Conservation (phyloP, 495 filamentous ascomycete species). For the Haplographium delicatum region DNA sequence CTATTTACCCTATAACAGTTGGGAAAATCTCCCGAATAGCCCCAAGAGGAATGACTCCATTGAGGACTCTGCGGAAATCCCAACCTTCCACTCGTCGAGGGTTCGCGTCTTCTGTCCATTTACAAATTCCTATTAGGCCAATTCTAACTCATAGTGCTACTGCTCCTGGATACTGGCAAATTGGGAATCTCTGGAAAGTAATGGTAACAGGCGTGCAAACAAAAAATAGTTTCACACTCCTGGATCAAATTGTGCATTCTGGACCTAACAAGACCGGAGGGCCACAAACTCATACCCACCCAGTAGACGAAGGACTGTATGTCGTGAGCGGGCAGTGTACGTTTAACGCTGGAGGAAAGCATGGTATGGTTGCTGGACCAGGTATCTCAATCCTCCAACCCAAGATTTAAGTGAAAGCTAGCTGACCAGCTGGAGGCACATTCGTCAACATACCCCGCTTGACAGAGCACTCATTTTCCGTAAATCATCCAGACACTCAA, state of each 20-base stretch:
- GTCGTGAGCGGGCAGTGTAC: background rate
- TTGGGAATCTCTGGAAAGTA: background rate
- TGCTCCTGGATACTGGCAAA: background rate
- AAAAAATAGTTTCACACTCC: background rate
- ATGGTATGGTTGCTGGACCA: background rate
- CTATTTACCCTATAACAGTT: too few species aligned
- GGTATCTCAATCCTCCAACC: background rate
- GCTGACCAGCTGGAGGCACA: background rate
- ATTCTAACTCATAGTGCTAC: background rate
- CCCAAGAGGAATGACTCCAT: too few species aligned
- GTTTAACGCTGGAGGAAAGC: background rate
- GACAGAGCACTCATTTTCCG: background rate
- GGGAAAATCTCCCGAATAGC: too few species aligned
- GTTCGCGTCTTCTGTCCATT: too few species aligned
- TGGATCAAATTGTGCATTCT: background rate
- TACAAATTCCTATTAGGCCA: background rate
- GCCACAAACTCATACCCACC: background rate
- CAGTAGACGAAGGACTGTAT: background rate
- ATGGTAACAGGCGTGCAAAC: background rate
- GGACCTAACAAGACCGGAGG: background rate
- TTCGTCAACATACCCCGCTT: background rate
- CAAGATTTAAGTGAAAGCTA: background rate
- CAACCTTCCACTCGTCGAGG: background rate
- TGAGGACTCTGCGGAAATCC: too few species aligned
- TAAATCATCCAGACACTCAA: background rate